Evolutionary conservation across 768 basidiomycete species (phyloP).

Genomic region (Sporobolomyces phaffii): DNA sequence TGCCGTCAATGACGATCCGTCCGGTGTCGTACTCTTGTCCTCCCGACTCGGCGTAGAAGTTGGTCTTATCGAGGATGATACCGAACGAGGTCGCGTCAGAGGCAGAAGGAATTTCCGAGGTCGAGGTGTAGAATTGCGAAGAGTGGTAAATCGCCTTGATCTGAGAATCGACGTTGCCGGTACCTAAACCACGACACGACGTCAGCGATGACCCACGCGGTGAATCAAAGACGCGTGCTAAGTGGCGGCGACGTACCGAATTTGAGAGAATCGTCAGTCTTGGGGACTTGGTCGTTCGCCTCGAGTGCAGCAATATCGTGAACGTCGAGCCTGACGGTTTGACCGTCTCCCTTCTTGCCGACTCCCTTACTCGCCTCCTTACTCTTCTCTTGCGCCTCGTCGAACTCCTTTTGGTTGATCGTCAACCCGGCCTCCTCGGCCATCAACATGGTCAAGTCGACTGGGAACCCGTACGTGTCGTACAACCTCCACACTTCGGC

Average conservation of each 20-base stretch:
- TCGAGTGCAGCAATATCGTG: conserved; percentile 86
- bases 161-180: conserved; percentile 67
- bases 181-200: conserved; percentile 54
- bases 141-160: conserved; percentile 80
- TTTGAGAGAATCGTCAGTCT: conserved; percentile 88
- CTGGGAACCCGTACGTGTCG: conserved; percentile 97
- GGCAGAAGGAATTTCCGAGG: conserved; percentile 46
- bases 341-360: conserved; percentile 62
- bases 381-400: conserved; percentile 75
- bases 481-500: conserved; percentile 95
- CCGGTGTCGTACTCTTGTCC: conserved; percentile 97
- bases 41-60: conserved; percentile 95
- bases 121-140: conserved; percentile 57
- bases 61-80: conserved; percentile 80
- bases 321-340: conserved; percentile 80
- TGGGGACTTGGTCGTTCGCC: conserved; percentile 66
- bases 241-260: too few species aligned
- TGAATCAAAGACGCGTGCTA: too few species aligned
- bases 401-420: conserved; percentile 83
- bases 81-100: conserved; percentile 59
- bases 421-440: conserved; percentile 81
- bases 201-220: too few species aligned
- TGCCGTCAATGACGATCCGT: conserved; percentile 82
- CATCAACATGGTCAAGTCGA: conserved; percentile 92
- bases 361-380: conserved; percentile 86